A percentile compares a stretch with the other conserved stretches of the same genome.
These are phyloP conservation scores for Wallacemonas collosoma DNA, from an alignment of 208 protist genomes.

Conservation along the genomic window DNA sequence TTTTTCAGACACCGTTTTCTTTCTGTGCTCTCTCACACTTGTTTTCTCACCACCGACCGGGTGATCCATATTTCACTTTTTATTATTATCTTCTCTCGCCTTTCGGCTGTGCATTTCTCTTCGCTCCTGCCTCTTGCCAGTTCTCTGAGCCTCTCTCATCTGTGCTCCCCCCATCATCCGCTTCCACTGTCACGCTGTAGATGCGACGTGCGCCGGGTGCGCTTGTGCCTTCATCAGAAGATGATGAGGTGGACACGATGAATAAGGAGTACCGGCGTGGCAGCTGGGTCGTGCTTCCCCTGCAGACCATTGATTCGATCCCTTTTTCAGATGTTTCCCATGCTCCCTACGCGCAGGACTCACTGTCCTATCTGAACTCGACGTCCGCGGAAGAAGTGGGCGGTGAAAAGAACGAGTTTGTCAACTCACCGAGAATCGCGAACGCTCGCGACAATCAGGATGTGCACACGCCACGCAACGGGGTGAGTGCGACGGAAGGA, in stretches of 20 bases:
- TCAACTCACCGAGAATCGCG: background rate
- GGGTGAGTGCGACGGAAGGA: background rate
- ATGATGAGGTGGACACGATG: background rate
- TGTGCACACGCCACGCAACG: background rate
- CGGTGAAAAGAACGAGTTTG: background rate
- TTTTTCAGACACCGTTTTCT: background rate
- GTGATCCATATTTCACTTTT: background rate
- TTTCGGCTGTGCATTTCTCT: background rate
- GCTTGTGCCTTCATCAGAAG: slow-evolving; percentile 4
- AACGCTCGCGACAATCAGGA: background rate
- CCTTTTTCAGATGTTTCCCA: slow-evolving; percentile 53
- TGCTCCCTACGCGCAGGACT: slow-evolving; percentile 32
- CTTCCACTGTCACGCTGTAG: background rate
- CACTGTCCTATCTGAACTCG: slow-evolving; percentile 31
- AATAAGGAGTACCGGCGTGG: slow-evolving; percentile 11
- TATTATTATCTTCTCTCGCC: background rate
- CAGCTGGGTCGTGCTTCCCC: slow-evolving; percentile 33
- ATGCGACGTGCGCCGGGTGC: background rate
- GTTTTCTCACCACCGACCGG: too few species aligned
- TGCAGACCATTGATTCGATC: slow-evolving; percentile 37
- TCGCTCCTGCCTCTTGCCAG: background rate
- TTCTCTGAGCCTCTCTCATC: background rate
- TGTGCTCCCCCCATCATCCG: background rate
- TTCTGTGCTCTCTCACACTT: background rate
- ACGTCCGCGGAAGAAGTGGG: background rate